phyloP scores from a whole-genome alignment of 73 alveolate genomes.

The Stentor coeruleus region DNA sequence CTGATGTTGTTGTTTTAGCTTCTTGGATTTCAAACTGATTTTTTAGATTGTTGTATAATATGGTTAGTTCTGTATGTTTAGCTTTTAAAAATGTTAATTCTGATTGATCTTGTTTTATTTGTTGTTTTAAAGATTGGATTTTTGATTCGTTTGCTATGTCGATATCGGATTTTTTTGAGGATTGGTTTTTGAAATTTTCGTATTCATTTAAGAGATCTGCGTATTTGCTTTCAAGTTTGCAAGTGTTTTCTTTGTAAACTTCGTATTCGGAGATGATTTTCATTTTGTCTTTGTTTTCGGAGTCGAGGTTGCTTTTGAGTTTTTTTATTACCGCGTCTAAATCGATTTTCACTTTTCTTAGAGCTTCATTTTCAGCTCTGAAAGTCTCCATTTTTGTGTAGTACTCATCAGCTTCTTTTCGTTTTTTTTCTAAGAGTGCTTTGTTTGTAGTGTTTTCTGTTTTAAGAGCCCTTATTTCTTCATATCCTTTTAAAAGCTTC shows the following conservation, averaged over 20 bases:
- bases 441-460: not conserved
- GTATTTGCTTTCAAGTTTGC: not conserved
- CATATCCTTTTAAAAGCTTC: conserved; percentile 5
- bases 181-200: not conserved
- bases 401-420: not conserved
- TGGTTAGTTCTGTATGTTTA: not conserved
- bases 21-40: not conserved
- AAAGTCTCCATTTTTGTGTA: not conserved
- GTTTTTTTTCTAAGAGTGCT: conserved; percentile 3
- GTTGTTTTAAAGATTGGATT: not conserved
- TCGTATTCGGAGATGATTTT: not conserved
- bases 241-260: not conserved
- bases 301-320: not conserved
- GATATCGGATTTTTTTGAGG: too few relatives aligned
- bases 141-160: not conserved
- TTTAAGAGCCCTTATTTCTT: not conserved
- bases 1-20: not conserved
- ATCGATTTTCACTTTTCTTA: conserved; percentile 11
- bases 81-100: not conserved
- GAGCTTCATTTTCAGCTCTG: not conserved
- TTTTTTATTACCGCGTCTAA: not conserved
- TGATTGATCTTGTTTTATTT: not conserved
- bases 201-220: not conserved
- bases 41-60: not conserved
- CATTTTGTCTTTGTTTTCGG: not conserved